These are phyloP conservation scores for Lachnellula hyalina DNA, from an alignment of 2,329 filamentous ascomycete species.

Conservation along the genomic window DNA sequence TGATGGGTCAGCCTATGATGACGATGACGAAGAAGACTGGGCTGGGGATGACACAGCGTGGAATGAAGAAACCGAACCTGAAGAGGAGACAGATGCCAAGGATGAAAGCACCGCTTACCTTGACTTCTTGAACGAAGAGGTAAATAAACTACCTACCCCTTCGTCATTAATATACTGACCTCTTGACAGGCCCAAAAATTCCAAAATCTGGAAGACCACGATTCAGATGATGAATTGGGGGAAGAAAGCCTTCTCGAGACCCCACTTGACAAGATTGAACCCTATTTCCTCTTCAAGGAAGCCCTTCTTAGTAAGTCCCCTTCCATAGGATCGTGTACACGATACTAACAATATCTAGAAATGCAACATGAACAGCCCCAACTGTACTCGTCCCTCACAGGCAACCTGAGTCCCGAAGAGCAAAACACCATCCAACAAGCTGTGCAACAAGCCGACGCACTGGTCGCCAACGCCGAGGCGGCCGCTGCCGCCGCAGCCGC, in stretches of 20 bases:
- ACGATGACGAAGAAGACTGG: slow-evolving; percentile 72
- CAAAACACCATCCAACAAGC: slow-evolving; percentile 75
- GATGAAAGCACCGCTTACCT: slow-evolving; percentile 93
- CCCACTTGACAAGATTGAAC: slow-evolving; percentile 90
- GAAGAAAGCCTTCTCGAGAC: slow-evolving; percentile 94
- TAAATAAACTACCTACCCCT: slow-evolving; percentile 32
- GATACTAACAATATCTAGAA: slow-evolving; percentile 43
- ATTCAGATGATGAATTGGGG: slow-evolving; percentile 81
- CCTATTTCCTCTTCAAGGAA: slow-evolving; percentile 82
- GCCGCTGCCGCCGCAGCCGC: slow-evolving; percentile 17
- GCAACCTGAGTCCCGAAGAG: slow-evolving; percentile 73
- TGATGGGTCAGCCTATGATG: slow-evolving; percentile 55
- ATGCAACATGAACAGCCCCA: slow-evolving; percentile 88
- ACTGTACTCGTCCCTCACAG: slow-evolving; percentile 75
- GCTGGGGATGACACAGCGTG: slow-evolving; percentile 78
- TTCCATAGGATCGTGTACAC: not conserved
- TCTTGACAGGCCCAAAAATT: slow-evolving; percentile 72
- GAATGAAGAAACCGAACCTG: slow-evolving; percentile 60
- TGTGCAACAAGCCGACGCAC: slow-evolving; percentile 40
- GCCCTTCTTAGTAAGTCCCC: slow-evolving; percentile 68
- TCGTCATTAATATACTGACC: slow-evolving; percentile 4
- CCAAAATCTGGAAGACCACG: slow-evolving; percentile 60
- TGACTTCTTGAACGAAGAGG: slow-evolving; percentile 92
- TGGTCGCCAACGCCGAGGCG: slow-evolving; percentile 19
- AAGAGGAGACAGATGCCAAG: slow-evolving; percentile 56